These are phyloP conservation scores for Lyophyllum semitale DNA, from an alignment of 768 basidiomycete genomes.

Conservation along the genomic window DNA sequence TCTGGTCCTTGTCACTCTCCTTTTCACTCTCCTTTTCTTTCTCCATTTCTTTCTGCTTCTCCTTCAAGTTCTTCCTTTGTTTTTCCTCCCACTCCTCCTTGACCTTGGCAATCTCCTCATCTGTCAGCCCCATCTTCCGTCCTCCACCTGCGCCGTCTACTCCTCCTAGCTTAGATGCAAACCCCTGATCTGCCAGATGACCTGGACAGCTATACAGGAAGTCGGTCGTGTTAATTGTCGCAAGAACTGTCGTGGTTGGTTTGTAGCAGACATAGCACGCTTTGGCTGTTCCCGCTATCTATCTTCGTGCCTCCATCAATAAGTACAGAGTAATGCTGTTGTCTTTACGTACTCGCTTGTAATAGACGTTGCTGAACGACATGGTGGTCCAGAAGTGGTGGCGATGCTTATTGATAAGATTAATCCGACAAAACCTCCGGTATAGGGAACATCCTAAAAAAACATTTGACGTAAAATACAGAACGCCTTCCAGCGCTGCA, in stretches of 20 bases:
- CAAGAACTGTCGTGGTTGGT: constrained; percentile 81
- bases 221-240: constrained; percentile 80
- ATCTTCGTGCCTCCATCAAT: constrained; percentile 16
- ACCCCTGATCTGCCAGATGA: constrained; percentile 82
- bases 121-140: constrained; percentile 44
- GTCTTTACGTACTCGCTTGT: constrained; percentile 70
- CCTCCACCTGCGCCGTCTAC: constrained; percentile 30
- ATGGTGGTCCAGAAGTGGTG: constrained; percentile 32
- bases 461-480: no score
- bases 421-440: not conserved
- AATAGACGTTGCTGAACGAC: constrained; percentile 85
- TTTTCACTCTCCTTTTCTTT: constrained; percentile 42
- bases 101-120: constrained; percentile 77
- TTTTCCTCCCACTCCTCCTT: constrained; percentile 81
- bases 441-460: not conserved
- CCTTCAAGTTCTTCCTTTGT: constrained; percentile 61
- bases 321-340: not conserved
- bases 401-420: constrained; percentile 2
- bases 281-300: constrained; percentile 80
- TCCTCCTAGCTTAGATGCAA: constrained; percentile 54
- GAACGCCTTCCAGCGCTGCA: no score
- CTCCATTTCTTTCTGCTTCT: constrained; percentile 49
- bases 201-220: constrained; percentile 82
- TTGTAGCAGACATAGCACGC: constrained; percentile 80
- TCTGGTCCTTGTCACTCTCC: constrained; percentile 38